Evolutionary conservation across 306 rosid genomes (phyloP), one percentile per base, ranked within the genome.

Genomic region (Sindora glabra): DNA sequence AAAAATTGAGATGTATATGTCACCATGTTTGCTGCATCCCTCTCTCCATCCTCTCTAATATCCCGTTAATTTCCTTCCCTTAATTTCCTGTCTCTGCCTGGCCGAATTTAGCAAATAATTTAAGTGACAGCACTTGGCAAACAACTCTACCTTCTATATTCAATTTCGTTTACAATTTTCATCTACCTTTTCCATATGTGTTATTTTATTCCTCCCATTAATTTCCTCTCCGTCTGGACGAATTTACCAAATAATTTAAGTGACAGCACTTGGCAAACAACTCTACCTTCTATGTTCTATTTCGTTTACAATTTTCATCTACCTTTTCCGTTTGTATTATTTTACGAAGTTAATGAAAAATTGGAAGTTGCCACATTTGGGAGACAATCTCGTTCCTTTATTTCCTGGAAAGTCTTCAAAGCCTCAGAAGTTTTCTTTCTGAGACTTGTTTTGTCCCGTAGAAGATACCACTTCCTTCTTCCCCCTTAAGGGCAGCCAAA

Each of bases 351-450:
- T n/a, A n/a, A n/a, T n/a, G n/a, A n/a, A n/a, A n/a, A n/a, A n/a
- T n/a, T n/a, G n/a, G n/a, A n/a, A n/a, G 97, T 86, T 5, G 72
- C 86, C 19, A 48, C 86, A 78, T 84, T 78, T 2, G 86, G 73
- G n/a, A 18, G 13, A 59, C 81, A 78, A 18, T 83, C 89, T 26
- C 53, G 40, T 30, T 53, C 71, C 10, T 64, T 70, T 95, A 90
- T 90, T 6, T 68, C 86, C 23, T 23, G 25, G 33, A 82, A 74
- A 59, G 87, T 54, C 51, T 78, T 77, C 65, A 90, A 73, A 0
- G 94, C 90, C 65, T 76, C 76, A 10, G 95, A 94, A 55, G 84
- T 64, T 73, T 90, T 86, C 74, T 90, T 86, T 83, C 86, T 86
- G 83, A 86, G 86, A 82, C 94, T 50, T 81, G 76, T 48, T 59